phyloP scores from a whole-genome alignment of 2,329 filamentous ascomycete genomes.

The Diaporthe humulicola region DNA sequence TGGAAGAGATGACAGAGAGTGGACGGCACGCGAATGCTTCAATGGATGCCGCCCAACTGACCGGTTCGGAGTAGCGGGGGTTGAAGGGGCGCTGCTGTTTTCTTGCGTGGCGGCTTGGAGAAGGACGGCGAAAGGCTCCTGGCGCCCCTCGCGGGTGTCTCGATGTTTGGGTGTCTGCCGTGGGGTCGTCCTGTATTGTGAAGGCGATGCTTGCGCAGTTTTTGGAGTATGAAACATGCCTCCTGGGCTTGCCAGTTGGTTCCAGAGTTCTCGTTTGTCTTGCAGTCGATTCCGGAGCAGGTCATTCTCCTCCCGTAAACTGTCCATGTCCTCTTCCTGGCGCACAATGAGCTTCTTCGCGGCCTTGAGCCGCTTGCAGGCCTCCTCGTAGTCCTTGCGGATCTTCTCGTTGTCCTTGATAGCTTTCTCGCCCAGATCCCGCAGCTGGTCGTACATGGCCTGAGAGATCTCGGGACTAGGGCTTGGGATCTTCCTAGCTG shows the following conservation, averaged over 20 bases:
- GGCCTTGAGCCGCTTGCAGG: constrained; percentile 75
- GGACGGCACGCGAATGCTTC: constrained; percentile 80
- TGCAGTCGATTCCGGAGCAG: constrained; percentile 86
- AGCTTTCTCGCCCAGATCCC: constrained; percentile 75
- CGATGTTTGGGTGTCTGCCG: constrained; percentile 64
- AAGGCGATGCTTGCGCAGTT: constrained; percentile 58
- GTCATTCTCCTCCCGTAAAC: constrained; percentile 80
- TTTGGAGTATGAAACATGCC: constrained; percentile 75
- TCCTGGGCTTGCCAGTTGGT: constrained; percentile 81
- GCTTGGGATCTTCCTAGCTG: constrained; percentile 65
- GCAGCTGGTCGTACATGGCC: constrained; percentile 71
- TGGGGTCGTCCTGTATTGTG: constrained; percentile 61
- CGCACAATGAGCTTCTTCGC: constrained; percentile 85
- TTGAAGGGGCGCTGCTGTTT: constrained; percentile 80
- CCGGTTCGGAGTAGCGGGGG: constrained; percentile 67
- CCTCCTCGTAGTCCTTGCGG: constrained; percentile 72
- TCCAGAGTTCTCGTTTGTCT: constrained; percentile 90
- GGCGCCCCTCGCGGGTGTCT: constrained; percentile 56
- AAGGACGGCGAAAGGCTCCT: constrained; percentile 81
- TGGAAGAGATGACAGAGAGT: constrained; percentile 88
- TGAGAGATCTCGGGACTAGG: constrained; percentile 66
- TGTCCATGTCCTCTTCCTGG: constrained; percentile 79
- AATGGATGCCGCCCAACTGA: constrained; percentile 61
- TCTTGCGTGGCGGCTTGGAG: constrained; percentile 86
- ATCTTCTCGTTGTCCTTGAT: constrained; percentile 76